Evolutionary conservation across 2,329 filamentous ascomycete species (phyloP).

Genomic region (Hymenoscyphus linearis): DNA sequence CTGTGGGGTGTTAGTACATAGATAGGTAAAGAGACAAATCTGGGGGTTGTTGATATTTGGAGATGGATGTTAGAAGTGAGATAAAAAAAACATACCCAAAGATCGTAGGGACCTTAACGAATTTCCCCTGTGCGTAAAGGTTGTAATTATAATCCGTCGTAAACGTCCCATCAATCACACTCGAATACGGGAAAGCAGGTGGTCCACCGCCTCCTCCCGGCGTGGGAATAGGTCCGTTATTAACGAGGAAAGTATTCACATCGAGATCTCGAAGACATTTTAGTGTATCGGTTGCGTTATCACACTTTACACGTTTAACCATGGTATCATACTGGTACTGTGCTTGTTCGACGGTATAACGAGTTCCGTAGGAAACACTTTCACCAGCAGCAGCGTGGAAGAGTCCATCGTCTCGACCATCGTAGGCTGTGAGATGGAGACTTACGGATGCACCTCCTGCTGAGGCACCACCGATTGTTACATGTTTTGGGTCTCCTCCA

Average conservation of each 20-base stretch:
- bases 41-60: too few species aligned
- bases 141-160: conserved; percentile 46
- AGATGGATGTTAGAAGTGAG: not conserved
- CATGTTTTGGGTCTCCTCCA: conserved; percentile 62
- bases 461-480: conserved; percentile 63
- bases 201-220: conserved; percentile 29
- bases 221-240: conserved; percentile 38
- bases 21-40: too few species aligned
- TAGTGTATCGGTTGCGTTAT: conserved; percentile 34
- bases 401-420: conserved; percentile 42
- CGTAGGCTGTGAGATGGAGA: conserved; percentile 55
- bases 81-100: conserved; percentile 31
- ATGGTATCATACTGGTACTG: conserved; percentile 49
- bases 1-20: too few species aligned
- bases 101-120: conserved; percentile 50
- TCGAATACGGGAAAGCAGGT: conserved; percentile 49
- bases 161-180: conserved; percentile 50
- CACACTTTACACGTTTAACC: conserved; percentile 39
- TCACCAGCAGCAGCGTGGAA: conserved; percentile 48
- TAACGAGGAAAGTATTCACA: conserved; percentile 37
- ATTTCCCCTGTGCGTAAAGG: conserved; percentile 42
- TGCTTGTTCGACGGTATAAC: conserved; percentile 41
- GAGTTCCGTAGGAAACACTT: conserved; percentile 46
- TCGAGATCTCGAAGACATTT: conserved; percentile 43
- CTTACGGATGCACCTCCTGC: conserved; percentile 63